phyloP scores from a whole-genome alignment of 1,284 basidiomycete genomes.

The Leccinum cinnamomeum region DNA sequence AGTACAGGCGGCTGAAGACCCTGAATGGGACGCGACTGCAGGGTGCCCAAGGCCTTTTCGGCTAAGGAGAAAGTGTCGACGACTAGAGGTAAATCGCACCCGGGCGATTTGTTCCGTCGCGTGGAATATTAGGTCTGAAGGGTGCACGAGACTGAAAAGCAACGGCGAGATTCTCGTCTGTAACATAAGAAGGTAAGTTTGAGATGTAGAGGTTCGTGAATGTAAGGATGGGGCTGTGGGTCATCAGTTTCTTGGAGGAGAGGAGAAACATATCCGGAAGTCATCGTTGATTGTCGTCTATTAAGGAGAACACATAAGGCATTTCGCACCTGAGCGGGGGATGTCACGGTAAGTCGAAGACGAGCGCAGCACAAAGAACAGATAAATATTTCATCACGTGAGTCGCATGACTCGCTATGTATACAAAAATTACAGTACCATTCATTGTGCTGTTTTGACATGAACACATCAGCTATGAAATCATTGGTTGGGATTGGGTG shows the following conservation, averaged over 20 bases:
- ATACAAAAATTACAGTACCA: too few species aligned
- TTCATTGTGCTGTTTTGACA: too few species aligned
- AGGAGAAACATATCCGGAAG: conserved; percentile 39
- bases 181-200: conserved; percentile 64
- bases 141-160: conserved; percentile 73
- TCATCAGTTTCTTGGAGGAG: conserved; percentile 33
- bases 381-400: too few species aligned
- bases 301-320: conserved; percentile 2
- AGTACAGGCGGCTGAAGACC: conserved; percentile 51
- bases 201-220: conserved; percentile 80
- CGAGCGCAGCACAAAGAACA: too few species aligned
- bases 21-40: conserved; percentile 71
- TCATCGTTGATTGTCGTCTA: conserved; percentile 36
- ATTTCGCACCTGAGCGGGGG: too few species aligned
- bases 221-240: conserved; percentile 63
- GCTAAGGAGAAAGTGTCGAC: conserved; percentile 46
- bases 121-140: conserved; percentile 71
- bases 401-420: too few species aligned
- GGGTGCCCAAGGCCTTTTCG: conserved; percentile 83
- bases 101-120: conserved; percentile 53
- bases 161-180: conserved; percentile 70
- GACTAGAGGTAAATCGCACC: conserved; percentile 6
- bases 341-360: too few species aligned
- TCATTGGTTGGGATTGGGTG: too few species aligned
- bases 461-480: too few species aligned